Conservation (phyloP, 2,329 filamentous ascomycete genomes). For the Mycosphaerella arachidis region DNA sequence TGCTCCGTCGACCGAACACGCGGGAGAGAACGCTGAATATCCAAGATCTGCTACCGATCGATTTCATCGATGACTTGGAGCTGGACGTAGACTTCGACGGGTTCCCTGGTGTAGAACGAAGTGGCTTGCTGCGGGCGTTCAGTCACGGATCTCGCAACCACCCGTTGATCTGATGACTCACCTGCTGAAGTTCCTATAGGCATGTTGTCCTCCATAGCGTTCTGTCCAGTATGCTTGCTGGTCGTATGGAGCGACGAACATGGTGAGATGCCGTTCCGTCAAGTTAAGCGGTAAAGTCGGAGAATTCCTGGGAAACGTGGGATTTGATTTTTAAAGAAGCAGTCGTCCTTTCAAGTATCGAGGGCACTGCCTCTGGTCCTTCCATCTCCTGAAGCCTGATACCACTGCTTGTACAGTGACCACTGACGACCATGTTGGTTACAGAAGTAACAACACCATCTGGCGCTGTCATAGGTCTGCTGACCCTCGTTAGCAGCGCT, state of each 20-base stretch:
- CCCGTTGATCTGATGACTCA: background rate
- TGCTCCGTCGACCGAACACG: constrained; percentile 7
- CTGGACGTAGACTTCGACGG: background rate
- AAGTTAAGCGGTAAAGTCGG: background rate
- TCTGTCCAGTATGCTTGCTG: constrained; percentile 15
- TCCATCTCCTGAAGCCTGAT: background rate
- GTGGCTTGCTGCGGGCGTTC: background rate
- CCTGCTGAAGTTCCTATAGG: constrained; percentile 10
- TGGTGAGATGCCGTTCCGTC: background rate
- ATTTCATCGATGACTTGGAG: constrained; percentile 7
- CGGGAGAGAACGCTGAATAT: constrained; percentile 6
- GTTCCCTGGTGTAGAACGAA: background rate
- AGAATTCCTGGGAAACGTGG: background rate
- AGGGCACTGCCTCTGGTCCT: background rate
- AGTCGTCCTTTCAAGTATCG: background rate
- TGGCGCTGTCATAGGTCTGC: background rate
- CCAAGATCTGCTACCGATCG: constrained; percentile 8
- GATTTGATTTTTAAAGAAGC: background rate
- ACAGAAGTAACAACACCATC: background rate
- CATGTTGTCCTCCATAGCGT: constrained; percentile 7
- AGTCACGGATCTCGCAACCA: background rate
- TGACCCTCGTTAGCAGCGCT: background rate
- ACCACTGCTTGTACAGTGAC: background rate
- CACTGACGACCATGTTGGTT: background rate
- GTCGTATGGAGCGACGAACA: constrained; percentile 12